A percentile compares a stretch with the other conserved stretches of the same genome.
These are phyloP conservation scores for Diacronema lutheri DNA, from an alignment of 78 protist species.

Conservation along the genomic window DNA sequence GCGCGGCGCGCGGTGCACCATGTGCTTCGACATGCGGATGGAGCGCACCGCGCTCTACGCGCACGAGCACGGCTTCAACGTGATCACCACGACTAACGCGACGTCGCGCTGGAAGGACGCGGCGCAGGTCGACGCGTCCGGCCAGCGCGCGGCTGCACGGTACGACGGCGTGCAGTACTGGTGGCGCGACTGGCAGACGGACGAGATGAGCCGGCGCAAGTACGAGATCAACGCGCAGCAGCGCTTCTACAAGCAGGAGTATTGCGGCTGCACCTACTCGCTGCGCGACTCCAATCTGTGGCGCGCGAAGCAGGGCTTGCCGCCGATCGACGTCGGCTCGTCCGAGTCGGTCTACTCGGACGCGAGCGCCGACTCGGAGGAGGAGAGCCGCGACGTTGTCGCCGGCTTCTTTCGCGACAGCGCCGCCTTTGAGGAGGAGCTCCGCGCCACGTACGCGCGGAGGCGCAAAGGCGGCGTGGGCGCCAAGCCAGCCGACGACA, in stretches of 20 bases:
- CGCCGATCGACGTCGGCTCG: conserved; percentile 6
- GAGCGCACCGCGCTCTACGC: conserved; percentile 28
- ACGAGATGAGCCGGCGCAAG: conserved; percentile 14
- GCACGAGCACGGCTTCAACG: neutral
- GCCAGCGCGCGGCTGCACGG: conserved; percentile 7
- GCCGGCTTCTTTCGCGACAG: too few relatives aligned
- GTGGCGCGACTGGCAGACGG: conserved; percentile 32
- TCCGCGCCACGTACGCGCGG: too few relatives aligned
- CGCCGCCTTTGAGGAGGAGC: too few relatives aligned
- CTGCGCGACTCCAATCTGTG: conserved; percentile 18
- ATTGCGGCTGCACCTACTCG: conserved; percentile 25
- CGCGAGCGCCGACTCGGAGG: too few relatives aligned
- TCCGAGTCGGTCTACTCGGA: too few relatives aligned
- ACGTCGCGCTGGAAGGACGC: conserved; percentile 30
- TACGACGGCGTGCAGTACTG: neutral
- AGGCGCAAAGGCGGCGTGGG: too few relatives aligned
- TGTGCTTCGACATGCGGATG: conserved; percentile 34
- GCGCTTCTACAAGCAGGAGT: conserved; percentile 33
- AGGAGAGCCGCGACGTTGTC: too few relatives aligned
- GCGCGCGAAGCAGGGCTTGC: neutral
- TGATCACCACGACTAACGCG: conserved; percentile 28
- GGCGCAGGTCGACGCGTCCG: conserved; percentile 9
- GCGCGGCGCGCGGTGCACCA: conserved; percentile 20
- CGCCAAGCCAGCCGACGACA: too few relatives aligned
- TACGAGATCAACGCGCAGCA: conserved; percentile 30